Percentiles rank a stretch among this genome's conserved stretches.
Evolutionary conservation across 352 stramenopile species (phyloP).

Genomic region (Pelagophyceae sp.): DNA sequence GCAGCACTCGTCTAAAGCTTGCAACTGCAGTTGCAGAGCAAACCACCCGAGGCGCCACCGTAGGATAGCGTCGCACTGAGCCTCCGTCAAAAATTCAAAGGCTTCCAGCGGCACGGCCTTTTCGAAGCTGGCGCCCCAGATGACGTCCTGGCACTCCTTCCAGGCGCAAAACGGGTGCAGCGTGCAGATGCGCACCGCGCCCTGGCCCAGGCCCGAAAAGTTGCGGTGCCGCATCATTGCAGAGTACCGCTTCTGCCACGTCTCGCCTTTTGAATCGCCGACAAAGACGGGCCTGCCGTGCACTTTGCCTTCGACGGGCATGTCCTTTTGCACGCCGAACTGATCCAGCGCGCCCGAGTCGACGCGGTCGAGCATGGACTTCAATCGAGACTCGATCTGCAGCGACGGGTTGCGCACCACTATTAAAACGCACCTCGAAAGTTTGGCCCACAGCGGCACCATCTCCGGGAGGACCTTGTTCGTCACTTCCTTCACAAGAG

Average conservation of each 20-base stretch:
- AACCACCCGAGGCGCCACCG: constrained; percentile 13
- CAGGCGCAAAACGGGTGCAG: constrained; percentile 13
- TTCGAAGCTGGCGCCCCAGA: background rate
- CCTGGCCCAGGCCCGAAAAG: background rate
- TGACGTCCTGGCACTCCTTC: background rate
- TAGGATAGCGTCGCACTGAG: background rate
- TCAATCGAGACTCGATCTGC: constrained; percentile 10
- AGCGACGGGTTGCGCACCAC: background rate
- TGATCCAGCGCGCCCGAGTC: background rate
- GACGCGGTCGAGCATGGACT: constrained; percentile 15
- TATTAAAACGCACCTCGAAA: background rate
- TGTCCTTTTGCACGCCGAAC: background rate
- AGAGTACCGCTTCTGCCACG: background rate
- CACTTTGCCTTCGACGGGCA: background rate
- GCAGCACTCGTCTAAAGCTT: background rate
- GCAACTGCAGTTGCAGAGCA: background rate
- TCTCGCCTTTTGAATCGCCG: too few species aligned
- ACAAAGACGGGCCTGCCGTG: background rate
- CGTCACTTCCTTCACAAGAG: constrained; percentile 17
- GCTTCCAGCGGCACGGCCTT: background rate
- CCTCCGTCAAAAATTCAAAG: background rate
- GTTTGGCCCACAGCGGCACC: background rate
- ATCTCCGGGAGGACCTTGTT: constrained; percentile 15
- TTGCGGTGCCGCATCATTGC: background rate
- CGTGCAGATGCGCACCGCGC: background rate